These are phyloP conservation scores for Hippophae rhamnoides DNA, from an alignment of 306 rosid genomes.

Conservation along the genomic window DNA sequence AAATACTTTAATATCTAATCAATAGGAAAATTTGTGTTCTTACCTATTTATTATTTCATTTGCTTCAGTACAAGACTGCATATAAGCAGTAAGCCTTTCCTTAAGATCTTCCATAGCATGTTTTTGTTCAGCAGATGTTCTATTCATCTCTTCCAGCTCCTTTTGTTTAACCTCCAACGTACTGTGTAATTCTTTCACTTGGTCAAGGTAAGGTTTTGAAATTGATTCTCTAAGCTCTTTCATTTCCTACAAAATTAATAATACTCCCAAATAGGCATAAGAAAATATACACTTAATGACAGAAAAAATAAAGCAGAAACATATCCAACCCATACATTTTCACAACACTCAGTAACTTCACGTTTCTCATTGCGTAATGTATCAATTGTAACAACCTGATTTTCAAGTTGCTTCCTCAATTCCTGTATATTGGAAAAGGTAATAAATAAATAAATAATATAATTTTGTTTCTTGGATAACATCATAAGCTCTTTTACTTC, in stretches of 20 bases:
- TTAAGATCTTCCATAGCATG: slow-evolving; percentile 69
- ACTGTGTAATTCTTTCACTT: slow-evolving; percentile 43
- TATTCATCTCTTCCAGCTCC: slow-evolving; percentile 54
- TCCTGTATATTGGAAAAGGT: slow-evolving; percentile 39
- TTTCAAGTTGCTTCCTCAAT: slow-evolving; percentile 88
- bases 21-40: slow-evolving; percentile 13
- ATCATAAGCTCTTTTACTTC: neutral
- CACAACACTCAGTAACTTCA: slow-evolving; percentile 46
- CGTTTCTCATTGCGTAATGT: slow-evolving; percentile 52
- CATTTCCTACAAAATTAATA: slow-evolving; percentile 45
- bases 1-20: neutral
- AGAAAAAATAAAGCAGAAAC: too few species aligned
- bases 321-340: slow-evolving; percentile 44
- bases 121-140: slow-evolving; percentile 58
- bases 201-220: slow-evolving; percentile 52
- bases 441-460: slow-evolving; percentile 2
- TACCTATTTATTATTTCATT: slow-evolving; percentile 76
- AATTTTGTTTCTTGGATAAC: neutral
- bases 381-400: slow-evolving; percentile 59
- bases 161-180: slow-evolving; percentile 39
- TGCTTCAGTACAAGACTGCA: slow-evolving; percentile 82
- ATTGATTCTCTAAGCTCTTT: slow-evolving; percentile 57
- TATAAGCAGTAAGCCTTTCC: slow-evolving; percentile 69
- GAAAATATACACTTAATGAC: too few species aligned
- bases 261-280: slow-evolving; percentile 1